These are phyloP conservation scores for Oryza meridionalis DNA, from an alignment of 176 grass and related monocot genomes.

Conservation along the genomic window DNA sequence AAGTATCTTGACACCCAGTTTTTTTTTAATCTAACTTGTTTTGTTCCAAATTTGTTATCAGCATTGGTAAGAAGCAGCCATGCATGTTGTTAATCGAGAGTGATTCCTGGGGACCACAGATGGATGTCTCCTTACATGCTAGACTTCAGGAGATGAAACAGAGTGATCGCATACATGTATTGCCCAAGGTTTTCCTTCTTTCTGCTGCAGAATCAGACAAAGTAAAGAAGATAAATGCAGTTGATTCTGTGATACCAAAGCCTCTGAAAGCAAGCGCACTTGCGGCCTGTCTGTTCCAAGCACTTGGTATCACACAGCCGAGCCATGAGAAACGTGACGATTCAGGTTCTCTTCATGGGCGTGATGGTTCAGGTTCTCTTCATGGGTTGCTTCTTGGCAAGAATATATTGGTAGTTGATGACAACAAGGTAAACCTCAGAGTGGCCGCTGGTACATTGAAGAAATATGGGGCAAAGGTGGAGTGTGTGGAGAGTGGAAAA, in stretches of 20 bases:
- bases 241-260: conserved; percentile 79
- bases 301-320: conserved; percentile 65
- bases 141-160: conserved; percentile 60
- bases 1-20: neutral
- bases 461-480: conserved; percentile 86
- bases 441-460: conserved; percentile 88
- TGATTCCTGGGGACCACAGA: conserved; percentile 69
- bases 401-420: conserved; percentile 97
- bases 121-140: conserved; percentile 48
- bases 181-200: conserved; percentile 72
- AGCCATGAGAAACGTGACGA: conserved; percentile 57
- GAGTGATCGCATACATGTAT: conserved; percentile 36
- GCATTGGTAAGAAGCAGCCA: conserved; percentile 39
- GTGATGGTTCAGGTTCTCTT: conserved; percentile 55
- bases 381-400: conserved; percentile 68
- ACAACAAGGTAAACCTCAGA: conserved; percentile 95
- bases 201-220: conserved; percentile 59
- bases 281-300: conserved; percentile 77
- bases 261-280: conserved; percentile 85
- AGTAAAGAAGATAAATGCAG: conserved; percentile 43
- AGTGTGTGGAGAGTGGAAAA: conserved; percentile 90
- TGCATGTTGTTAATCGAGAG: conserved; percentile 81
- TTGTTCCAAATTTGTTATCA: conserved; percentile 39
- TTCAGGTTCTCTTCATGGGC: conserved; percentile 54
- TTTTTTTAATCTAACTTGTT: conserved; percentile 20